Percentiles rank a stretch among this genome's conserved stretches.
phyloP scores from a whole-genome alignment of 129 eudicot genomes.

The Calendula officinalis region DNA sequence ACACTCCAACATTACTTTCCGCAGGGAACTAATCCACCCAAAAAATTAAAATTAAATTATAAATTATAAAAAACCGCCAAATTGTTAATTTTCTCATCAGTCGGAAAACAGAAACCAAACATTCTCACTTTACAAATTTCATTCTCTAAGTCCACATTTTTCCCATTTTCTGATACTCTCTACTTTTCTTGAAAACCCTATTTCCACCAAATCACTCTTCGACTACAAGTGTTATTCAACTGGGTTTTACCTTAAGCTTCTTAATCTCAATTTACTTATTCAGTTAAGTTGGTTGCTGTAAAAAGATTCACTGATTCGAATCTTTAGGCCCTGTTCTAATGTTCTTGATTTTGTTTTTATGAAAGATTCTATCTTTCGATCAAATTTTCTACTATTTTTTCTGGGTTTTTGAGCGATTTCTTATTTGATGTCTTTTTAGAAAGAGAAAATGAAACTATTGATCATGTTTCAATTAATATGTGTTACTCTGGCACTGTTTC shows the following conservation, averaged over 20 bases:
- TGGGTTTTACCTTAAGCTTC: conserved; percentile 20
- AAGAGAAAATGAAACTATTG: conserved; percentile 46
- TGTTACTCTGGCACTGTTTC: conserved; percentile 48
- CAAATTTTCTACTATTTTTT: not conserved
- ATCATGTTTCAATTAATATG: conserved; percentile 37
- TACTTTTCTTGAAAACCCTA: conserved; percentile 19
- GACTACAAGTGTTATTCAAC: conserved; percentile 44
- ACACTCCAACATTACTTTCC: not conserved
- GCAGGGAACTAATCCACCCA: conserved; percentile 7
- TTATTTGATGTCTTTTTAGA: conserved; percentile 24
- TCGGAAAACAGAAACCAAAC: conserved; percentile 20
- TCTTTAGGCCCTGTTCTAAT: conserved; percentile 4
- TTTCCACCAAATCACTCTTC: conserved; percentile 25
- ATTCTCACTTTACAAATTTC: conserved; percentile 17
- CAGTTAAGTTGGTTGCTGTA: conserved; percentile 40
- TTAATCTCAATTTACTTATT: conserved; percentile 29
- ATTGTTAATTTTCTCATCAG: not conserved
- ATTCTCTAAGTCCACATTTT: not conserved
- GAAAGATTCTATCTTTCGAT: conserved; percentile 22
- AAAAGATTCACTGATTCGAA: conserved; percentile 31
- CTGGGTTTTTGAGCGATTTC: conserved; percentile 10
- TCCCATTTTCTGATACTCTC: conserved; percentile 6
- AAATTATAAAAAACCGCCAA: conserved; percentile 30
- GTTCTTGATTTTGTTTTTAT: conserved; percentile 20
- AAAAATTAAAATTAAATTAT: conserved; percentile 5